A percentile compares a stretch with the other conserved stretches of the same genome.
phyloP scores from a whole-genome alignment of 768 basidiomycete genomes.

The Serpula lacrymans region DNA sequence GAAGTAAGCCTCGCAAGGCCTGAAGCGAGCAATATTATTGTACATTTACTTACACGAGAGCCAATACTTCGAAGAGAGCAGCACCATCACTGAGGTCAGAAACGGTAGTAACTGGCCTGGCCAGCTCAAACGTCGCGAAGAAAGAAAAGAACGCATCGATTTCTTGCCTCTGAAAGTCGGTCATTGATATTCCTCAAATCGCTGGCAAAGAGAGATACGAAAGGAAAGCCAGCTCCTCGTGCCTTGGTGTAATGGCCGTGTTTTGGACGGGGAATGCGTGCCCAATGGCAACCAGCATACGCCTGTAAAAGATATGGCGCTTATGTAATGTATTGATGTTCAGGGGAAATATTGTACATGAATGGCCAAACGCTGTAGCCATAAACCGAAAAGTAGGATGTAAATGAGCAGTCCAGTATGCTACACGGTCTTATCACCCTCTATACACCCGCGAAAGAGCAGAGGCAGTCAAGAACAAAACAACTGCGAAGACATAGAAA shows the following conservation, averaged over 20 bases:
- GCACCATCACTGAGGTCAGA: constrained; percentile 80
- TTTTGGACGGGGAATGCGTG: too few relatives aligned
- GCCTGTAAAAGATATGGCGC: too few relatives aligned
- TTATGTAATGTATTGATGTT: too few relatives aligned
- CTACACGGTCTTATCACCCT: constrained; percentile 12
- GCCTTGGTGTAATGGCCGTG: too few relatives aligned
- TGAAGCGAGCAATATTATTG: background rate
- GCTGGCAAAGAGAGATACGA: too few relatives aligned
- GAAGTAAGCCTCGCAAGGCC: constrained; percentile 3
- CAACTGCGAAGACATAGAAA: constrained; percentile 77
- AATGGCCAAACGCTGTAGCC: too few relatives aligned
- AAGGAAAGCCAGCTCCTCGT: too few relatives aligned
- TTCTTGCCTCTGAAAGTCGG: constrained; percentile 52
- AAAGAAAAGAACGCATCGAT: constrained; percentile 80
- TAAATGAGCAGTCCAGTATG: too few relatives aligned
- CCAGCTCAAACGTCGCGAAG: constrained; percentile 69
- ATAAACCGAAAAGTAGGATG: too few relatives aligned
- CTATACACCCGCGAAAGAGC: constrained; percentile 24
- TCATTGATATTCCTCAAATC: constrained; percentile 24
- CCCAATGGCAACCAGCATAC: too few relatives aligned
- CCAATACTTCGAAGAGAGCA: constrained; percentile 71
- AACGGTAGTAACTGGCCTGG: constrained; percentile 56
- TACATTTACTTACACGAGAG: constrained; percentile 57
- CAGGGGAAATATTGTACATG: too few relatives aligned
- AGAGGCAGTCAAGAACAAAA: constrained; percentile 36